phyloP scores from a whole-genome alignment of 495 filamentous ascomycete genomes.

The Neurospora sp. region DNA sequence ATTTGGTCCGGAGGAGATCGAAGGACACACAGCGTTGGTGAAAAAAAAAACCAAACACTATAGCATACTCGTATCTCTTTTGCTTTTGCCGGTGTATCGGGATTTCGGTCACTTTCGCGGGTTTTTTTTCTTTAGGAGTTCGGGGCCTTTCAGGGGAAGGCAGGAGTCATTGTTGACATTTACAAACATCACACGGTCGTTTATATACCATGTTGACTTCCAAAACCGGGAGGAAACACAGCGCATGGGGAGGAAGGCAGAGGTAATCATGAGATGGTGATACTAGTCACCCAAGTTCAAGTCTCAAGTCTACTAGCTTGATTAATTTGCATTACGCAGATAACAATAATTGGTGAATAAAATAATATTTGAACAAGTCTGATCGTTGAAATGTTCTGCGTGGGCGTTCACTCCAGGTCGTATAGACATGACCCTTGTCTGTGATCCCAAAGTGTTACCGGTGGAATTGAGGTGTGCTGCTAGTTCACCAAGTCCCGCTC shows the following conservation, averaged over 20 bases:
- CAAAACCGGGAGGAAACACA: background rate
- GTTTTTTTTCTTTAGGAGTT: background rate
- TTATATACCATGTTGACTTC: background rate
- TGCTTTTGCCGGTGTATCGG: background rate
- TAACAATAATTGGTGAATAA: background rate
- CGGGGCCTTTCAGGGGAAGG: background rate
- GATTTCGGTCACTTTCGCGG: background rate
- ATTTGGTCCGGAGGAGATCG: background rate
- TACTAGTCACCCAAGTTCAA: background rate
- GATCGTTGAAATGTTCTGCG: background rate
- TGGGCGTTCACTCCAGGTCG: too few relatives aligned
- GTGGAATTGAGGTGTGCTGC: too few relatives aligned
- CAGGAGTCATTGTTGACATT: background rate
- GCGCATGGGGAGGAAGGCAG: background rate
- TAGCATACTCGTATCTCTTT: background rate
- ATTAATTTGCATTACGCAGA: background rate
- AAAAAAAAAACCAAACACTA: background rate
- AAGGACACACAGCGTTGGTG: background rate
- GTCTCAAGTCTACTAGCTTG: background rate
- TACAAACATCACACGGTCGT: background rate
- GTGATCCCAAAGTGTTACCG: too few relatives aligned
- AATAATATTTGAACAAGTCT: background rate
- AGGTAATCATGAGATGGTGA: background rate
- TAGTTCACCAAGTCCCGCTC: too few relatives aligned
- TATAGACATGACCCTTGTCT: background rate